A percentile compares a stretch with the other conserved stretches of the same genome.
Evolutionary conservation across 2,329 filamentous ascomycete species (phyloP).

Genomic region (Scedosporium boydii): DNA sequence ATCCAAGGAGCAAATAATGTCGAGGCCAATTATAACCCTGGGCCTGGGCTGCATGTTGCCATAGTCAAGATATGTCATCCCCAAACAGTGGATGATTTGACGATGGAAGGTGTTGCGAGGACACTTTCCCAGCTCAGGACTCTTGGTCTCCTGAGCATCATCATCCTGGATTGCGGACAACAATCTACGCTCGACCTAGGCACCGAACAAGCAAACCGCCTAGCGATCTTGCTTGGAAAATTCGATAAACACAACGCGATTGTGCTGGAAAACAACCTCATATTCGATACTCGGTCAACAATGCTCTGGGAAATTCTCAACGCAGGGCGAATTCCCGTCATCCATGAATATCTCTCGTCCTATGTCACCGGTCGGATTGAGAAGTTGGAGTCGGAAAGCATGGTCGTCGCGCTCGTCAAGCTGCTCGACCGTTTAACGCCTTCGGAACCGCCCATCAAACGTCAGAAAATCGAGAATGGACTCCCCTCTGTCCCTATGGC

Average conservation of each 20-base stretch:
- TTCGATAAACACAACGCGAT: slow-evolving; percentile 60
- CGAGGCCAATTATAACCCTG: background rate
- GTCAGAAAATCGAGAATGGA: background rate
- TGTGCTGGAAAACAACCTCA: slow-evolving; percentile 43
- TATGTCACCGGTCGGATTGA: slow-evolving; percentile 28
- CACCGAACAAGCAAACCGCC: slow-evolving; percentile 57
- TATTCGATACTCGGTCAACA: background rate
- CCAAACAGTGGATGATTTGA: slow-evolving; percentile 58
- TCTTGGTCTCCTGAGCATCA: slow-evolving; percentile 70
- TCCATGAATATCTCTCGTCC: slow-evolving; percentile 30
- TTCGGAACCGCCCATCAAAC: background rate
- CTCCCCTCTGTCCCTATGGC: slow-evolving; percentile 33
- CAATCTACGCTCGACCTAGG: slow-evolving; percentile 31
- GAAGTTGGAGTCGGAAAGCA: slow-evolving; percentile 43
- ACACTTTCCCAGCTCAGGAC: slow-evolving; percentile 77
- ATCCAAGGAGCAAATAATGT: slow-evolving; percentile 1
- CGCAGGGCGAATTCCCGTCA: slow-evolving; percentile 21
- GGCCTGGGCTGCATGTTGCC: slow-evolving; percentile 48
- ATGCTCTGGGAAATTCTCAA: background rate
- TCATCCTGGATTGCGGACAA: slow-evolving; percentile 66
- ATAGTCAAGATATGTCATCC: slow-evolving; percentile 75
- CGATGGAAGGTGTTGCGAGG: slow-evolving; percentile 65
- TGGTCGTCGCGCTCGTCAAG: slow-evolving; percentile 66
- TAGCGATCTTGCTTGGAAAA: slow-evolving; percentile 65
- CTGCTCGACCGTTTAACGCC: slow-evolving; percentile 54